Evolutionary conservation across 2,329 filamentous ascomycete genomes (phyloP), one percentile per base, ranked within the genome.

Genomic region (Uncinocarpus reesii): DNA sequence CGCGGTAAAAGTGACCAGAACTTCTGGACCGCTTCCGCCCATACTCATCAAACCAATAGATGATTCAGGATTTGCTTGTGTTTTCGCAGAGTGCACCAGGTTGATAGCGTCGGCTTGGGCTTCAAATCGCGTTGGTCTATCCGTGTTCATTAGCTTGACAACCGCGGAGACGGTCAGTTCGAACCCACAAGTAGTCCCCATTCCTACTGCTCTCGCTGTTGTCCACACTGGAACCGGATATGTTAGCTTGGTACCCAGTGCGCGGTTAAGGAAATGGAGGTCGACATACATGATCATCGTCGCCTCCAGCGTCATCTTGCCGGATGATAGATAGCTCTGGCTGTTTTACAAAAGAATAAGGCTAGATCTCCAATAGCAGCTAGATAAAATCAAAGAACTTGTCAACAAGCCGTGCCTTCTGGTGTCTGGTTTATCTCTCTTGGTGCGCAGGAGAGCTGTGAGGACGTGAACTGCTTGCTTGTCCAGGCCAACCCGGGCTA

Each of bases 151-250:
- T 50, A 58, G 44, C 11, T 18, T 23, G 46, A 41, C 42, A 15
- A 8, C 29, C 6, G 4, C 16, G 15, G 10, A 29, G 11, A 7
- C 15, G 1, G 10, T 8, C 28, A 18, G 13, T 20, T 28, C 18
- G 16, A 42, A 58, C 66, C 58, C 71, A 79, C 77, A 81, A 74
- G 65, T 84, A 84, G 68, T 98, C 92, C 65, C 93, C 92, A 71
- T 98, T 98, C 66, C 92, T 82, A 75, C 87, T 94, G 73, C 85
- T 89, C 75, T 98, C 92, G 75, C 89, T 95, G 77, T 96, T 98
- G 78, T 98, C 92, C 63, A 96, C 87, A 67, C 80, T 82, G 59
- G 52, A 51, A 16, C 24, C 48, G 55, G 21, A 45, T 49, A 45
- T 32, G 56, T 62, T 55, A 60, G 59, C 48, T 49, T 52, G 37